Base-by-base conservation (phyloP, 352 stramenopile species). In the Globisporangium paroecandrum region DNA sequence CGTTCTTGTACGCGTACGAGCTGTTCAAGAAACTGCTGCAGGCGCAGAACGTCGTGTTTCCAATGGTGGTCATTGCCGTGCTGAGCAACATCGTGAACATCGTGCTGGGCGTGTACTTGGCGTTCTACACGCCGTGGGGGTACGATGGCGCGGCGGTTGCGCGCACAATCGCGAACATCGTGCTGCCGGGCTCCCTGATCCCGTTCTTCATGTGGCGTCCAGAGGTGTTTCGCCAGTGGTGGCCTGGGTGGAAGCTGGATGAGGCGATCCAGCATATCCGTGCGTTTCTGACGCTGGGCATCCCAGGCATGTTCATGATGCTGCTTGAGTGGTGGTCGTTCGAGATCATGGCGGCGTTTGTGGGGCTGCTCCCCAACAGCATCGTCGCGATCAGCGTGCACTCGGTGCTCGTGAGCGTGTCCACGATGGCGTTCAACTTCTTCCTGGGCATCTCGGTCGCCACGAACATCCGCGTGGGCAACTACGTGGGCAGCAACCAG, bases 1-100 rank as follows among this genome's bases (percentile, higher is more conserved):
- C 89, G 32, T 93, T 89, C 60, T 66, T 95, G 36, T 97, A 85
- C 63, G 68, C 85, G 0, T 97, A 96, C 69, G 89, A 97, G 75
- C 69, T 97, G 56, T 64, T 97, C 58, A 84, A 90, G 64, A 96
- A 96, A 68, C 64, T 96, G 2, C 81, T 90, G 27, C 87, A 97
- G 72, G 85, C 90, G 29, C 82, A 94, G 70, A 96, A 96, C 55
- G 78, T 96, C 62, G 83, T 94, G n/a, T 51, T 74, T 24, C 91
- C 91, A 2, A 93, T 97, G 86, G 81, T 96, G 41, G 81, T 85
- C 53, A 89, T 94, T 55, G 83, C 85, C 4, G 68, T 94, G 9
- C 46, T 89, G 29, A 85, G 81, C 68, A 93, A 94, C 51, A 13
- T 94, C 7, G 81, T 96, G 60, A 94, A 97, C 74, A 66, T 93